phyloP scores from a whole-genome alignment of 2,329 filamentous ascomycete genomes.

The Fusarium decemcellulare region DNA sequence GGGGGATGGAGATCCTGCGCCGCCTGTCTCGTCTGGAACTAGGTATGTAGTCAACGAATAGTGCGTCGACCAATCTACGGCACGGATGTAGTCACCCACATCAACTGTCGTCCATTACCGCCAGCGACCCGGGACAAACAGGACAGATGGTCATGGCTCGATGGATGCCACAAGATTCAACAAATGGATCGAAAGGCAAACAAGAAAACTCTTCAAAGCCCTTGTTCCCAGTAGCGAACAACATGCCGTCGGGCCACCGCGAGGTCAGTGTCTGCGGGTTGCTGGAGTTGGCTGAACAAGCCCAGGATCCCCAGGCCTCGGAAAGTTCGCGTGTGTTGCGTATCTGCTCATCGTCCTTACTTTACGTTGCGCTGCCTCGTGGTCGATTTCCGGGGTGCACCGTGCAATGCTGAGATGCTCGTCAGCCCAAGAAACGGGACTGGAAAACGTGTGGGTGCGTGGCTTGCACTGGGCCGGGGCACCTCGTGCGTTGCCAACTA shows the following conservation, averaged over 20 bases:
- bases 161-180: slow-evolving; percentile 6
- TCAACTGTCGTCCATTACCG: slow-evolving; percentile 34
- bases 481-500: slow-evolving; percentile 50
- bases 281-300: slow-evolving; percentile 16
- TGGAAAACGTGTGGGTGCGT: slow-evolving; percentile 37
- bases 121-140: slow-evolving; percentile 27
- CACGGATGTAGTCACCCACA: slow-evolving; percentile 40
- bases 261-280: slow-evolving; percentile 30
- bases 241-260: slow-evolving; percentile 17
- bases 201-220: slow-evolving; percentile 26
- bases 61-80: slow-evolving; percentile 23
- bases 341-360: slow-evolving; percentile 7
- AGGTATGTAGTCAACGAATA: neutral
- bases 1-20: neutral
- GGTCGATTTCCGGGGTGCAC: slow-evolving; percentile 22
- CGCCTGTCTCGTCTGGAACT: neutral
- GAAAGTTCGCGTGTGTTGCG: slow-evolving; percentile 17
- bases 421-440: slow-evolving; percentile 36
- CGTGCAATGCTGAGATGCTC: slow-evolving; percentile 29
- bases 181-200: slow-evolving; percentile 4
- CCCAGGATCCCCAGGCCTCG: slow-evolving; percentile 20
- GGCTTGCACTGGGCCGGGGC: slow-evolving; percentile 47
- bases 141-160: slow-evolving; percentile 8
- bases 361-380: neutral
- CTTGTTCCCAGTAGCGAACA: slow-evolving; percentile 21